Evolutionary conservation across 345 rosid species (phyloP), one percentile per base, ranked within the genome.

Genomic region (Garcia nutans): DNA sequence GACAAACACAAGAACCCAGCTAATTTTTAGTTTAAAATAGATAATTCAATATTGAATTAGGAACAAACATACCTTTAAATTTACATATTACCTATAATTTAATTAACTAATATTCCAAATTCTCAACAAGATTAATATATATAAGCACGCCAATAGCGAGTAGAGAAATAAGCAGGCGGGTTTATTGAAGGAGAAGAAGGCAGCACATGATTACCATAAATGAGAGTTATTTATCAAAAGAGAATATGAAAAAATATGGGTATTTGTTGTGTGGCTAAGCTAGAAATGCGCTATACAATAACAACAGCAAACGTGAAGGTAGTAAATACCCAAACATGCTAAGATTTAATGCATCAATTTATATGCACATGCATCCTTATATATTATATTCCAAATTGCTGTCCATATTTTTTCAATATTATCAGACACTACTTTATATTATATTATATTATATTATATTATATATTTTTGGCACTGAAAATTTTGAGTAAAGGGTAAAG

Each of bases 141-240:
- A 47, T 54, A 70, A 70, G 45, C 20, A 56, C 44, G 17, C 45
- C 52, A 56, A 9, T 64, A 10, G 20, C 4, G 20, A 26, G 9
- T 6, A 0, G 37, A 33, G 50, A 47, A 47, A 2, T 8, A 9
- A 9, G 10, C 13, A 47, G 15, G 22, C 9, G 8, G 11, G 10
- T 8, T 64, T n/a, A 23, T 63, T 23, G 6, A 17, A 15, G 10
- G 10, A 57, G n/a, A 12, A 57, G 3, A 50, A 33, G 63, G 63
- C n/a, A 0, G 81, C 88, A 83, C 79, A 75, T 86, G 84, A 79
- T 79, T 62, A 73, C 82, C 81, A 80, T 86, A 83, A 83, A 83
- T 81, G 79, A n/a, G 23, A 57, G 80, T 9, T 15, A 9, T 24
- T 37, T 24, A 73, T 68, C 56, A 23, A 16, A 67, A 75, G 72